Evolutionary conservation across 371 early-diverging fungal species (phyloP).

Genomic region (Zychaea mexicana): DNA sequence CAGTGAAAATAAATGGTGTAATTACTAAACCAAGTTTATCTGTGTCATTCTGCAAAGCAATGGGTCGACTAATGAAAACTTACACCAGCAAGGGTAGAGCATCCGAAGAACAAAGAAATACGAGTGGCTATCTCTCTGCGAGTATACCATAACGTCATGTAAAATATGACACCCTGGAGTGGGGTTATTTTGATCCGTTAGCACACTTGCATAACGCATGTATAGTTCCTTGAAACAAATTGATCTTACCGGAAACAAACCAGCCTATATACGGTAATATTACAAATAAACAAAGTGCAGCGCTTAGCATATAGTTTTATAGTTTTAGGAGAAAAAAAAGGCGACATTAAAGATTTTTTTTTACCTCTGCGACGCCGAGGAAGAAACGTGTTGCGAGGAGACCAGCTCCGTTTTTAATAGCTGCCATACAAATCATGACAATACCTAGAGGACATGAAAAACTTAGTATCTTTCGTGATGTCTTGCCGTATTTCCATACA

Average conservation of each 20-base stretch:
- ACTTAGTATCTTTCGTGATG: neutral
- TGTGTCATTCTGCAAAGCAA: no score
- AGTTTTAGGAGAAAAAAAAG: no score
- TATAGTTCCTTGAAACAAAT: neutral
- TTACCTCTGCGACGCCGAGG: constrained; percentile 72
- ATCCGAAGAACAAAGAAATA: constrained; percentile 68
- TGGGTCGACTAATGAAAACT: no score
- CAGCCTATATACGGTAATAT: no score
- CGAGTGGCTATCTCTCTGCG: constrained; percentile 73
- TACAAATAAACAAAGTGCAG: no score
- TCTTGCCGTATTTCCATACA: no score
- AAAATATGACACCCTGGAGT: constrained; percentile 41
- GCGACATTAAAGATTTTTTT: no score
- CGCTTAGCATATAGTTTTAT: no score
- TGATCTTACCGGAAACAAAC: constrained; percentile 49
- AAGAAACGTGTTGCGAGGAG: constrained; percentile 67
- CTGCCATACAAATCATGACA: constrained; percentile 51
- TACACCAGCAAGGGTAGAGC: constrained; percentile 70
- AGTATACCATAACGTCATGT: constrained; percentile 53
- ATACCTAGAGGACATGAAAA: constrained; percentile 17
- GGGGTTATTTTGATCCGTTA: neutral
- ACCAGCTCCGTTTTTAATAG: constrained; percentile 41
- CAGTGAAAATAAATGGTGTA: neutral
- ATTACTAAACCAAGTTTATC: neutral
- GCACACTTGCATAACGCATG: neutral